Base-by-base conservation (phyloP, 2,329 filamentous ascomycete genomes). In the Hypoxylon sp. region DNA sequence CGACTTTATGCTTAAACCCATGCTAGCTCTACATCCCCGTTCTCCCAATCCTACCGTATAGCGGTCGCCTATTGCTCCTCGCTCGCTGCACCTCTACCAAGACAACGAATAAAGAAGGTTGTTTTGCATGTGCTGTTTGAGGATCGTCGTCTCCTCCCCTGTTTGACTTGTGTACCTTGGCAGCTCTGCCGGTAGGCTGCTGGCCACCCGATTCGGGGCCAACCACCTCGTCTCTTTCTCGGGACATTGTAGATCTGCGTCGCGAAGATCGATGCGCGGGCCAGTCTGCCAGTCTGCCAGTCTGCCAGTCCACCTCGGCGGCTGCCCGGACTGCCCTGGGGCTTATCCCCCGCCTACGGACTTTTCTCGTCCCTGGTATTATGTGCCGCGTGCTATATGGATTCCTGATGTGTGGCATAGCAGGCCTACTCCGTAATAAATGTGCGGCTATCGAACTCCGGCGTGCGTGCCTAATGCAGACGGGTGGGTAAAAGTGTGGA, bases 191-290 rank as follows among this genome's bases (percentile, higher is more conserved):
- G 50, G 43, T 18, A 49, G 46, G 42, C 48, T 60, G 47, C 46
- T 52, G 57, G 31, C 58, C 55, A 61, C 21, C 58, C 50, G 49
- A 61, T 60, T 13, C 17, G 55, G 43, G 41, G 29, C 60, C 49
- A 55, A 51, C 45, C 53, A 56, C 61, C 58, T 48, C 55, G 56
- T 59, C 53, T 61, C 61, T 64, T 56, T 59, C n/a, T n/a, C 58
- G 51, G 48, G 38, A 58, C 56, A 56, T 52, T 47, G 51, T 48
- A 48, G 51, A 59, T 59, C 61, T 60, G 57, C 58, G 41, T 61
- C 48, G 54, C 53, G 58, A 61, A 53, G 58, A 63, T 63, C 61
- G 50, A 46, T 53, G 58, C 54, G 58, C 48, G 17, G n/a, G 43
- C 53, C 58, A 52, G 54, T 35, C 31, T 10, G 42, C 53, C 57